Base-by-base conservation (phyloP, 2,329 filamentous ascomycete genomes). In the Fusarium sp. region DNA sequence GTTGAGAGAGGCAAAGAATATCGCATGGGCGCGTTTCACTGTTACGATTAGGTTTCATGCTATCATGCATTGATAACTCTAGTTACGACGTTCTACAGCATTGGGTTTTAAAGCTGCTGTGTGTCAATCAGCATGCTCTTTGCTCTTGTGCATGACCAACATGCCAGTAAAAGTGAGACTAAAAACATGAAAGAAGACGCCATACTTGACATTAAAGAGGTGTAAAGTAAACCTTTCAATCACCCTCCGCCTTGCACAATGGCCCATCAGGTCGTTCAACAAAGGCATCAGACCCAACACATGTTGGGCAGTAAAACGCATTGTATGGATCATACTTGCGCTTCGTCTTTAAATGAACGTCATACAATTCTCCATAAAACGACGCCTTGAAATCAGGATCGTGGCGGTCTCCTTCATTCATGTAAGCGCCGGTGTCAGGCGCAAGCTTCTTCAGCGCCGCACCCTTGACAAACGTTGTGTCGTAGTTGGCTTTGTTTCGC, bases 281-380 rank as follows among this genome's bases (percentile, higher is more conserved):
- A 45, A 65, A 74, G 0, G 52, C 57, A 6, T 74, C 72, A 2
- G 72, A 72, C 6, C 72, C 72, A 14, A 74, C 71, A 16, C 72
- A 74, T 5, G 72, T 74, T 4, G 72, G 72, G 4, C 72, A 74
- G 16, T 72, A 74, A 6, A 74, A 72, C 2, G 64, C n/a, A 54
- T 74, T 66, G 2, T 6, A 64, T 5, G 71, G 72, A n/a, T 74
- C 71, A 20, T 72, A 74, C 35, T 66, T 74, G 8, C 16, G 67
- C 57, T 74, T 74, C 1, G 68, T 60, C 20, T 14, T 41, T 0
- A 74, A 20, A 10, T 74, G 72, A 11, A 18, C 33, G 0, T 39
- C 10, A n/a, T 74, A 72, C 1, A 74, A 6, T 5, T 50, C 61
- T 0, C 68, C 72, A 5, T 74, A 74, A 1, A 74, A 74, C 2